phyloP scores from a whole-genome alignment of 768 basidiomycete species.

The Pilatotrama ljubarskyi region DNA sequence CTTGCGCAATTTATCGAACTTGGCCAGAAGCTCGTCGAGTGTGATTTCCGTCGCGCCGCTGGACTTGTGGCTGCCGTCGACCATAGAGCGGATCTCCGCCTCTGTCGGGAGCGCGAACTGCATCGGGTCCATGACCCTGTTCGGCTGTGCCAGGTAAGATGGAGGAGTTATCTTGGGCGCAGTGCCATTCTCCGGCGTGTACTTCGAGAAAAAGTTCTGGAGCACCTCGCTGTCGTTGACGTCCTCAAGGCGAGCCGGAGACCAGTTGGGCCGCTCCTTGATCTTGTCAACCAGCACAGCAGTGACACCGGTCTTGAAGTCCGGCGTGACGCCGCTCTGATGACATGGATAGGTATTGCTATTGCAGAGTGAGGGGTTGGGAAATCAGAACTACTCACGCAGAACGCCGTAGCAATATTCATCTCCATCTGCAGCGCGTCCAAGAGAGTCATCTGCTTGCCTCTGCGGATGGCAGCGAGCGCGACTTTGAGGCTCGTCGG shows the following conservation, averaged over 20 bases:
- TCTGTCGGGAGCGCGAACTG: constrained; percentile 75
- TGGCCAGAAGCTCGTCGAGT: constrained; percentile 60
- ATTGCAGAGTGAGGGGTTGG: neutral
- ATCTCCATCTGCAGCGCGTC: constrained; percentile 83
- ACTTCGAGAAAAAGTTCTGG: constrained; percentile 63
- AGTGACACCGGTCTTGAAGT: constrained; percentile 82
- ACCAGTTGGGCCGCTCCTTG: constrained; percentile 65
- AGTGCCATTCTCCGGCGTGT: constrained; percentile 43
- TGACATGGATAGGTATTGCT: neutral
- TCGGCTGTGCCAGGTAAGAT: constrained; percentile 20
- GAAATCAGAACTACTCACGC: constrained; percentile 55
- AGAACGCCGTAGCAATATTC: constrained; percentile 84
- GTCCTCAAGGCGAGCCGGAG: constrained; percentile 60
- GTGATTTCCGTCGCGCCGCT: constrained; percentile 64
- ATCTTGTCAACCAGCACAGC: constrained; percentile 59
- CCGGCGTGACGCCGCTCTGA: constrained; percentile 75
- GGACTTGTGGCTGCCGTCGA: constrained; percentile 61
- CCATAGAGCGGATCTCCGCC: constrained; percentile 62
- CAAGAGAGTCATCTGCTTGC: constrained; percentile 59
- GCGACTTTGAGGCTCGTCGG: constrained; percentile 93
- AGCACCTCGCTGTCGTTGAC: constrained; percentile 57
- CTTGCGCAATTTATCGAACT: constrained; percentile 48
- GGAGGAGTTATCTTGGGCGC: constrained; percentile 31
- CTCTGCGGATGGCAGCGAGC: constrained; percentile 74
- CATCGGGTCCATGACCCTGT: constrained; percentile 34